These are phyloP conservation scores for Cardamine resedifolia DNA, from an alignment of 345 rosid genomes.

Conservation along the genomic window DNA sequence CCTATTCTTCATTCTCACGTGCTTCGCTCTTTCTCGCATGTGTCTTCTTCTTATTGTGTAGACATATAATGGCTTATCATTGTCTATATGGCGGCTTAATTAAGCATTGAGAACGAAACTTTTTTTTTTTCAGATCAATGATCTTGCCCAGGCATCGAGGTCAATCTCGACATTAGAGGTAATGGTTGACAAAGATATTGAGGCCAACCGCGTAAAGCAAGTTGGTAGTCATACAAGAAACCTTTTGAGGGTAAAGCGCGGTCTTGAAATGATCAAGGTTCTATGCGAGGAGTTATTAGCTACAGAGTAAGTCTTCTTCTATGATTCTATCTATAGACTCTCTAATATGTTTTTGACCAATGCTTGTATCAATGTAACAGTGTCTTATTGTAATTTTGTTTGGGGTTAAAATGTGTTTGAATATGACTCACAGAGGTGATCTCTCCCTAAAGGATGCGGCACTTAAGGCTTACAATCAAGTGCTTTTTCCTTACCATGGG, in stretches of 20 bases:
- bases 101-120: no score
- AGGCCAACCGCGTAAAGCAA: conserved; percentile 45
- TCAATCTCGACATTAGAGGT: conserved; percentile 49
- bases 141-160: conserved; percentile 63
- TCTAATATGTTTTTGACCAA: neutral
- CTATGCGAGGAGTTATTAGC: conserved; percentile 57
- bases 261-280: conserved; percentile 73
- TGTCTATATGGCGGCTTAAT: no score
- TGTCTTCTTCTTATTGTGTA: no score
- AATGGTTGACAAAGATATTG: conserved; percentile 58
- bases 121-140: conserved; percentile 42
- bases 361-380: no score
- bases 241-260: conserved; percentile 78
- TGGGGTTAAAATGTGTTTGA: neutral
- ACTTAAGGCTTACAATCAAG: conserved; percentile 76
- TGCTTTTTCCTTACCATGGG: conserved; percentile 74
- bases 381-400: no score
- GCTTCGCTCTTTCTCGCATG: no score
- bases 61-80: no score
- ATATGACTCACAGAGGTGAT: conserved; percentile 33
- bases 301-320: conserved; percentile 53
- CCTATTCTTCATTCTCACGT: no score
- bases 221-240: conserved; percentile 80
- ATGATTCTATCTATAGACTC: neutral
- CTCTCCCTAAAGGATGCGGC: conserved; percentile 66